Percentiles rank a stretch among this genome's conserved stretches.
These are phyloP conservation scores for Tolypocladium paradoxum DNA, from an alignment of 2,329 filamentous ascomycete species.

Conservation along the genomic window DNA sequence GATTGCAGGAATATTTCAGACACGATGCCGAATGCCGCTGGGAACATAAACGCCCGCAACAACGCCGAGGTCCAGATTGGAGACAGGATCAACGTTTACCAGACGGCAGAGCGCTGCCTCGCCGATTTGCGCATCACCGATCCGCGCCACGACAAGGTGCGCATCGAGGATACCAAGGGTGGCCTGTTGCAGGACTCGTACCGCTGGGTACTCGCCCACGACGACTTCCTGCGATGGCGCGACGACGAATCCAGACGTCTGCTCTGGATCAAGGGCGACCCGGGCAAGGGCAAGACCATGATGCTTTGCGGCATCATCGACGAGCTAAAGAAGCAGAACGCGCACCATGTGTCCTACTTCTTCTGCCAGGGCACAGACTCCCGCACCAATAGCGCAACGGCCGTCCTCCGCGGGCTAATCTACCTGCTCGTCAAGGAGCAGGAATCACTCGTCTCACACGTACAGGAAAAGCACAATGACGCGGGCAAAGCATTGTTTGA, in stretches of 20 bases:
- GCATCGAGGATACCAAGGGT: conserved; percentile 2
- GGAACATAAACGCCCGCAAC: too few relatives aligned
- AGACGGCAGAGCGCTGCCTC: too few relatives aligned
- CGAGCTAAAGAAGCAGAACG: conserved; percentile 3
- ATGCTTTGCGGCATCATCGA: conserved; percentile 18
- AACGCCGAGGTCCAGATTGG: too few relatives aligned
- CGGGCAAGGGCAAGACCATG: conserved; percentile 28
- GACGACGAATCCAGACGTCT: conserved; percentile 8
- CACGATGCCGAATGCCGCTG: too few relatives aligned
- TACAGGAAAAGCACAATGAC: conserved; percentile 21
- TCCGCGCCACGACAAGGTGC: conserved; percentile 12
- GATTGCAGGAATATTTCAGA: too few relatives aligned
- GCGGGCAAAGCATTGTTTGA: conserved; percentile 26
- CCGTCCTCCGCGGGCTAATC: conserved; percentile 32
- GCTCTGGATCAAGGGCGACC: conserved; percentile 24
- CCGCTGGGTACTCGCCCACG: conserved; percentile 18
- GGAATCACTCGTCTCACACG: conserved; percentile 19
- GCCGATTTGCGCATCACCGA: background rate
- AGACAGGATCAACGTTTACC: too few relatives aligned
- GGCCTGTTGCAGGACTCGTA: conserved; percentile 16
- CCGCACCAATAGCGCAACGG: conserved; percentile 23
- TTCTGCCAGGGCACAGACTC: conserved; percentile 31
- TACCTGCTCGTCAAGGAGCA: conserved; percentile 25
- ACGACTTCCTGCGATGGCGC: conserved; percentile 16
- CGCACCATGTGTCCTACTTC: conserved; percentile 16